phyloP scores from a whole-genome alignment of 1,139 yeast genomes.

The Pichia inconspicua region DNA sequence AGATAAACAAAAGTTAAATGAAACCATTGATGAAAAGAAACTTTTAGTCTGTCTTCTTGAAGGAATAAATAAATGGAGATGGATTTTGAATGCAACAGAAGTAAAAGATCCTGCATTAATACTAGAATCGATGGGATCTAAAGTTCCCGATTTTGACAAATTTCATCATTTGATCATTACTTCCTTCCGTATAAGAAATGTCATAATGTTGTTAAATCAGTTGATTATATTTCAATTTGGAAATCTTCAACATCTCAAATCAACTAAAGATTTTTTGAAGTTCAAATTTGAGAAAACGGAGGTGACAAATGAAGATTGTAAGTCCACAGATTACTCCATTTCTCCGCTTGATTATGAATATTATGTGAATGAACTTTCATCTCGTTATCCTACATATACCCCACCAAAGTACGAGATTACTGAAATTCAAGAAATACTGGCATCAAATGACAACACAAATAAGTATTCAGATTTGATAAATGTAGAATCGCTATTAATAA shows the following conservation, averaged over 20 bases:
- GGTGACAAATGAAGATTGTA: slow-evolving; percentile 7
- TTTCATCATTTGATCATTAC: slow-evolving; percentile 8
- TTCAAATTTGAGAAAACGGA: slow-evolving; percentile 17
- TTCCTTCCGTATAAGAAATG: slow-evolving; percentile 41
- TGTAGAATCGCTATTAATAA: slow-evolving; percentile 35
- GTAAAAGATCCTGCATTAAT: slow-evolving; percentile 15
- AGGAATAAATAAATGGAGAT: slow-evolving; percentile 61
- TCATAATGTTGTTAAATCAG: slow-evolving; percentile 52
- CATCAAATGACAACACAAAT: slow-evolving; percentile 16
- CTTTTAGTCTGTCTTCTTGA: slow-evolving; percentile 37
- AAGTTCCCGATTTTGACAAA: slow-evolving; percentile 4
- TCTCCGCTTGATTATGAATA: slow-evolving; percentile 78
- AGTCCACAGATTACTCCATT: slow-evolving; percentile 16
- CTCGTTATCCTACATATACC: slow-evolving; percentile 66
- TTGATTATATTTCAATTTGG: slow-evolving; percentile 63
- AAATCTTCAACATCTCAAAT: slow-evolving; percentile 33
- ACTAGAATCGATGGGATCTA: slow-evolving; percentile 13
- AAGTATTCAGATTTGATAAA: slow-evolving; percentile 31
- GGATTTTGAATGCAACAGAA: slow-evolving; percentile 34
- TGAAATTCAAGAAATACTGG: slow-evolving; percentile 39
- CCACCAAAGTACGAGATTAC: slow-evolving; percentile 44
- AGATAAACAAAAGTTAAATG: slow-evolving; percentile 5
- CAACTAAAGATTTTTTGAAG: slow-evolving; percentile 45
- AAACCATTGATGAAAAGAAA: slow-evolving; percentile 11
- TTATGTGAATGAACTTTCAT: slow-evolving; percentile 63